Evolutionary conservation across 2,329 filamentous ascomycete species (phyloP), one percentile per base, ranked within the genome.

Genomic region (Claviceps sp.): DNA sequence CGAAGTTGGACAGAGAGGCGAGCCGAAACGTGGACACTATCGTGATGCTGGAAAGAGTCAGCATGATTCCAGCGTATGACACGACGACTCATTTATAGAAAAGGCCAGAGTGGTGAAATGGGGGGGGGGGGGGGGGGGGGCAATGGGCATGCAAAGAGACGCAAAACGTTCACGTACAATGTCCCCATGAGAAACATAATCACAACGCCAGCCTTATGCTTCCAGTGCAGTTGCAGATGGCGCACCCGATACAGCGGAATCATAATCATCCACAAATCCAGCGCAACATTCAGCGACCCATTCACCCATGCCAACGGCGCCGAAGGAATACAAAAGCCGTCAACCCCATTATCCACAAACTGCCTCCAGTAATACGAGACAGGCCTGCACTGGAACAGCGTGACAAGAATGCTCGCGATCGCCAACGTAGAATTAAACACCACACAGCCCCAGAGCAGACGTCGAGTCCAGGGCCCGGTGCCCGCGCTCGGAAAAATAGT

Each of bases 231-330:
- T 3, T 66, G 61, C 13, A 75, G 61, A 0, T 61, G 52, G 9
- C 61, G 53, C 14, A 76, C 54, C 39, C 70, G 64, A 5, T 65
- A 65, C 7, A 75, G 61, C 1, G 76, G 74, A 1, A 79, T 60
- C 1, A 64, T 65, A 29, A 78, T 65, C 56, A 78, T 72, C 64
- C 69, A 69, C 1, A 75, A 1, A 53, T 79, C 76, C 43, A 75
- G 63, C 0, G 61, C 60, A 42, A 79, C 76, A 50, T 71, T 73
- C 46, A 75, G 67, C n/a, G 59, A 67, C 0, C 75, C 75, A 36
- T 73, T 71, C 17, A 69, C 63, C 71, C 73, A 79, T 1, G 63
- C 69, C 8, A 76, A 62, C 2, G 64, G 61, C 54, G 73, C 74
- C 53, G 71, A 61, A 48, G 74, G 66, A 38, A 74, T 60, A 56